A percentile compares a stretch with the other conserved stretches of the same genome.
Evolutionary conservation across 305 asterid species (phyloP).

Genomic region (Solanum aculeatissimum): DNA sequence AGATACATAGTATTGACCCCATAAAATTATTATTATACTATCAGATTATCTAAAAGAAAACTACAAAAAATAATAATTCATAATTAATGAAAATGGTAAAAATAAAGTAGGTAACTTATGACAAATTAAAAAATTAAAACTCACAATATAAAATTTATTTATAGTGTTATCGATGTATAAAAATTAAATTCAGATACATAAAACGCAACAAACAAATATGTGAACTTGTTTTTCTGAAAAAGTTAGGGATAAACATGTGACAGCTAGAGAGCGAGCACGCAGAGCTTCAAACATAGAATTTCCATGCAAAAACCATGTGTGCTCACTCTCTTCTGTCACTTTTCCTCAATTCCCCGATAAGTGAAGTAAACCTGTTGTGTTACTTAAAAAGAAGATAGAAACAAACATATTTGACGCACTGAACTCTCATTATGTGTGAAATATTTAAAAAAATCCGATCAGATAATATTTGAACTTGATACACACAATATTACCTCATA

Average conservation of each 20-base stretch:
- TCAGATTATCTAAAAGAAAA: neutral
- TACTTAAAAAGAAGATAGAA: neutral
- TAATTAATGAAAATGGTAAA: neutral
- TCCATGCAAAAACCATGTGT: conserved; percentile 7
- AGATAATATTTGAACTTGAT: neutral
- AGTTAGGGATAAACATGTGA: neutral
- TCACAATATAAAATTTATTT: neutral
- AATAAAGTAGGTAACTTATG: neutral
- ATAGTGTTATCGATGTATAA: neutral
- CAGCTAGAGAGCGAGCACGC: conserved; percentile 18
- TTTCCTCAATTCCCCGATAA: neutral
- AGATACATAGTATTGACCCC: neutral
- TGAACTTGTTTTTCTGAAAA: neutral
- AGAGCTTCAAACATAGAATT: neutral
- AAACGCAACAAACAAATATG: neutral
- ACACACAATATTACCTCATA: neutral
- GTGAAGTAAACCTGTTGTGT: neutral
- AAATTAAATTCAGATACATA: too few relatives aligned
- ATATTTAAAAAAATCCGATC: neutral
- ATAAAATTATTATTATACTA: neutral
- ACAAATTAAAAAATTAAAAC: neutral
- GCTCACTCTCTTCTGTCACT: conserved; percentile 17
- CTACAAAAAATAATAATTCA: neutral
- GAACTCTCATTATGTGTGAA: accelerated
- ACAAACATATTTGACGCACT: neutral